Conservation (phyloP, 495 filamentous ascomycete species). For the Oidiodendron maius region DNA sequence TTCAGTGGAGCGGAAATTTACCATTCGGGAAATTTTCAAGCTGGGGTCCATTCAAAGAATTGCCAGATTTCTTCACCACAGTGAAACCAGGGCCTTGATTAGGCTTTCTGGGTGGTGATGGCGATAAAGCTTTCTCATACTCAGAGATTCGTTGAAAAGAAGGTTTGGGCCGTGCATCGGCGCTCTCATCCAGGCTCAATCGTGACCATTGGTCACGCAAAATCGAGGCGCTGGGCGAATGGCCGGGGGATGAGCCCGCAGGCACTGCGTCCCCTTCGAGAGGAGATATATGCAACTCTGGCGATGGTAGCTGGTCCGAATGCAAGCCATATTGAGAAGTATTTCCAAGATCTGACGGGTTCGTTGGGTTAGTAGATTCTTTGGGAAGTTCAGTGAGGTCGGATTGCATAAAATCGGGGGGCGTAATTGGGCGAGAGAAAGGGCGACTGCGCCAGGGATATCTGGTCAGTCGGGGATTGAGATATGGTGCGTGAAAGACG, state of each 20-base stretch:
- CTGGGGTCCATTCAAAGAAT: conserved; percentile 32
- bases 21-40: conserved; percentile 76
- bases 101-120: conserved; percentile 36
- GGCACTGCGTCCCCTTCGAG: conserved; percentile 20
- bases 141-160: conserved; percentile 60
- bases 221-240: conserved; percentile 12
- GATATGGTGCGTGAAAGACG: no score
- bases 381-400: conserved; percentile 59
- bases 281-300: conserved; percentile 27
- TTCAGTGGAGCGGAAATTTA: conserved; percentile 31
- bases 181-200: conserved; percentile 22
- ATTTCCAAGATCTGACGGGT: conserved; percentile 31
- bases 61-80: conserved; percentile 48
- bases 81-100: conserved; percentile 50
- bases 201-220: conserved; percentile 30
- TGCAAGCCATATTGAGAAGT: conserved; percentile 71
- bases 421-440: conserved; percentile 12
- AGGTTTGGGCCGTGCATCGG: conserved; percentile 25
- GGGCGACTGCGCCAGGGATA: conserved; percentile 23
- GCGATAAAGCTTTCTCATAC: conserved; percentile 60
- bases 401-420: conserved; percentile 84
- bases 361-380: conserved; percentile 40
- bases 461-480: conserved; percentile 22
- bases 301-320: conserved; percentile 39
- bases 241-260: conserved; percentile 16